Base-by-base conservation (phyloP, 192 early-diverging fungal genomes). In the Linnemannia zychae region DNA sequence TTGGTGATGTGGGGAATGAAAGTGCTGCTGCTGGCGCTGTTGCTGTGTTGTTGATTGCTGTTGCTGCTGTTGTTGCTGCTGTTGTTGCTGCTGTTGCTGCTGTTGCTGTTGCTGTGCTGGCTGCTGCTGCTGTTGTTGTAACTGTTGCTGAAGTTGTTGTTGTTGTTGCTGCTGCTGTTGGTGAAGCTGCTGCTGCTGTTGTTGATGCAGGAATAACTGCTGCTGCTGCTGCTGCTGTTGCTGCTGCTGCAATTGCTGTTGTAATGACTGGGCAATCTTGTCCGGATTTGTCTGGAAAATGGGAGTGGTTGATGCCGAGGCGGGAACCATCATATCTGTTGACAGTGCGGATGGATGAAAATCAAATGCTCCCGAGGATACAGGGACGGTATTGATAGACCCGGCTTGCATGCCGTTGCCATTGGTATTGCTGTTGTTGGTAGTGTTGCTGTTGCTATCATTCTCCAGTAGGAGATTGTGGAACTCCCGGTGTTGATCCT, bases 281-380 rank as follows among this genome's bases (percentile, higher is more conserved):
- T 85, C 83, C 1, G 76, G 83, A 28, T 71, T 74, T 18, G 53
- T 68, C 17, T 73, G 82, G 48, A 85, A 85, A 22, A 79, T 50
- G 34, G 83, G 83, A 34, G 83, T 85, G 1, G 77, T 85, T 15
- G 83, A 79, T 16, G 77, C 83, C 18, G 83, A 85, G 47, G 74
- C 72, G 28, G 77, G 31, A 15, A 60, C 63, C 83, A 78, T 31
- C 65, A 79, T 69, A 38, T 85, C 83, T 31, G 77, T 37, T 34
- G 47, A 72, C 60, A 75, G 50, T 34, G 78, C 44, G 22, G 76
- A 71, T 18, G 76, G 50, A 33, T 84, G 82, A 53, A 84, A 84
- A 18, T 78, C 82, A 66, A 57, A 84, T 7, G 71, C 18, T 50
- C 31, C 50, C 0, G 72, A 63, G 4, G 82, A 40, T 2, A 67